These are phyloP conservation scores for Phytophthora tubulina DNA, from an alignment of 352 stramenopile genomes.

Conservation along the genomic window DNA sequence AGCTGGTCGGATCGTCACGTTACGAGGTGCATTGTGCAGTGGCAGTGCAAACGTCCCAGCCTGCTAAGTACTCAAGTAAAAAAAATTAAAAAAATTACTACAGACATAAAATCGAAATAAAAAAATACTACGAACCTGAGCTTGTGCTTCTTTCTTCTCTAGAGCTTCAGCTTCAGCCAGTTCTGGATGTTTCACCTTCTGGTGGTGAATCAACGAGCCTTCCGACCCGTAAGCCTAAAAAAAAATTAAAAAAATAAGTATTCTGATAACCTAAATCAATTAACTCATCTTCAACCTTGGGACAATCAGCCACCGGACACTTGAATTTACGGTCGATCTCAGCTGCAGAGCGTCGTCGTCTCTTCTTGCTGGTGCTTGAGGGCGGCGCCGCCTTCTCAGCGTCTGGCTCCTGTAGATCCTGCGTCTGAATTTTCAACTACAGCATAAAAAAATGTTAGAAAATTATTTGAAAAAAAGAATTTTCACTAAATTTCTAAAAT, in stretches of 20 bases:
- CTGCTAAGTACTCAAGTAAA: constrained; percentile 17
- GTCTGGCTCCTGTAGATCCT: constrained; percentile 44
- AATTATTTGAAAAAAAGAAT: constrained; percentile 1
- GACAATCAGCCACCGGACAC: constrained; percentile 43
- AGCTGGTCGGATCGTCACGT: constrained; percentile 71
- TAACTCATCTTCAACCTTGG: constrained; percentile 56
- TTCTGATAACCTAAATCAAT: constrained; percentile 13
- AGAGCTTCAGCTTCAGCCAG: constrained; percentile 40
- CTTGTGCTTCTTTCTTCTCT: constrained; percentile 49
- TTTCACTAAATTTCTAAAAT: constrained; percentile 1
- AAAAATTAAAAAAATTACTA: constrained; percentile 13
- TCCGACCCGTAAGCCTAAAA: constrained; percentile 83
- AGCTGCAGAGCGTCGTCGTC: constrained; percentile 69
- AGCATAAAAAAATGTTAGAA: constrained; percentile 11
- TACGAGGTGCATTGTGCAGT: constrained; percentile 52
- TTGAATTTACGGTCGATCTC: constrained; percentile 88
- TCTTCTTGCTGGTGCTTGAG: constrained; percentile 73
- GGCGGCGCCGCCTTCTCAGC: constrained; percentile 36
- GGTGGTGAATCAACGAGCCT: constrained; percentile 82
- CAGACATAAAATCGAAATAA: not conserved
- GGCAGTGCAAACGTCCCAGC: constrained; percentile 58
- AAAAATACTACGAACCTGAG: constrained; percentile 15
- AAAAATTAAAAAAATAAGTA: constrained; percentile 12
- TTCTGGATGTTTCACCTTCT: constrained; percentile 78
- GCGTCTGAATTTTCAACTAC: constrained; percentile 70